Evolutionary conservation across 495 filamentous ascomycete species (phyloP).

Genomic region (Neurospora sp.): DNA sequence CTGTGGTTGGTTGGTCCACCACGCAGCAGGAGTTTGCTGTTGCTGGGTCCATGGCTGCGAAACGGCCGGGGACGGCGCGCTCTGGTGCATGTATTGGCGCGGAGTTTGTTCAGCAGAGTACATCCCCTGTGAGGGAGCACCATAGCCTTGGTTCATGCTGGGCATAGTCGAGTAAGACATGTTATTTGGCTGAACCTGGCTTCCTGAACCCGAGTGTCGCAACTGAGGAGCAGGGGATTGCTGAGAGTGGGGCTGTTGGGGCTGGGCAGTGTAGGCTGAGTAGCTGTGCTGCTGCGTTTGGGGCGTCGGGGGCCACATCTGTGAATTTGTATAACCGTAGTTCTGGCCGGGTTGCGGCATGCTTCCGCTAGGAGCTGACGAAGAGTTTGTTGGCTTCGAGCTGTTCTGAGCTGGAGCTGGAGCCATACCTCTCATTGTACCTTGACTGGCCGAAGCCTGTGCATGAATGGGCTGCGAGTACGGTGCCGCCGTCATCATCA

Average conservation of each 20-base stretch:
- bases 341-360: conserved; percentile 31
- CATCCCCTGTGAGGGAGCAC: conserved; percentile 42
- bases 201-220: conserved; percentile 47
- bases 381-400: conserved; percentile 28
- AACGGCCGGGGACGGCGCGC: conserved; percentile 29
- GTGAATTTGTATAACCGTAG: conserved; percentile 42
- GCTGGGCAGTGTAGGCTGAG: conserved; percentile 37
- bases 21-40: conserved; percentile 26
- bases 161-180: conserved; percentile 52
- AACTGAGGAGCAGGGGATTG: conserved; percentile 51
- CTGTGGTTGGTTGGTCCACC: conserved; percentile 40
- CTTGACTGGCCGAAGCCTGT: conserved; percentile 37
- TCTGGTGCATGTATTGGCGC: conserved; percentile 50
- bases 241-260: conserved; percentile 46
- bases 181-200: conserved; percentile 46
- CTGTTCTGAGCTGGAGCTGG: conserved; percentile 39
- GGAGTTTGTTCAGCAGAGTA: conserved; percentile 48
- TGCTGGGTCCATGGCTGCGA: conserved; percentile 34
- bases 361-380: conserved; percentile 21
- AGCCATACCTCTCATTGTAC: conserved; percentile 42
- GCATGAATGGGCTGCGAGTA: conserved; percentile 44
- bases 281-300: conserved; percentile 38
- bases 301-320: conserved; percentile 39
- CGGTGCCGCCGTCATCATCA: conserved; percentile 45
- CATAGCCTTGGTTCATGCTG: conserved; percentile 43